A percentile compares a stretch with the other conserved stretches of the same genome.
Conservation (phyloP, 139 green algal species). For the Yamagishiella unicocca region DNA sequence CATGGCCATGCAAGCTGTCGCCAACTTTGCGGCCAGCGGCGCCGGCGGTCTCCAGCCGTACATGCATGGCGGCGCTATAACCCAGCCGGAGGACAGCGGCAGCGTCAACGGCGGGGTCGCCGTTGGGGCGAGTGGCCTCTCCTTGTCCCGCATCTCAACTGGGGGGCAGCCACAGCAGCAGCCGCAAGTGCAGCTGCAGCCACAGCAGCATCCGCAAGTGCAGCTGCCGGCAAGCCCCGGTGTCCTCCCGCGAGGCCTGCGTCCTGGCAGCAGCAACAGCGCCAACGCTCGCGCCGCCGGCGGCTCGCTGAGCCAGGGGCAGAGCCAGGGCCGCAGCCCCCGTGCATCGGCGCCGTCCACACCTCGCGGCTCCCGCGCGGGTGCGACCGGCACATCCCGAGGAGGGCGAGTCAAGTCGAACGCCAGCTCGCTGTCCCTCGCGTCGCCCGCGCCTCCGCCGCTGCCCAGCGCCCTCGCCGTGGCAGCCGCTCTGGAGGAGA, state of each 20-base stretch:
- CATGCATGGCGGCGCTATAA: too few relatives aligned
- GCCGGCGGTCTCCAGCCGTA: too few relatives aligned
- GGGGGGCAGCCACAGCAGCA: background rate
- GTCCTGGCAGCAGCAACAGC: background rate
- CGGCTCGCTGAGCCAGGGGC: background rate
- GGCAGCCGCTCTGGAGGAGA: background rate
- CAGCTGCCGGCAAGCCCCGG: background rate
- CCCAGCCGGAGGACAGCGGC: too few relatives aligned
- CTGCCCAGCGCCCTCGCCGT: background rate
- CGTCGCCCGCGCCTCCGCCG: background rate
- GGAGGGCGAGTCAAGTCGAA: background rate
- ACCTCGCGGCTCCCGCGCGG: background rate
- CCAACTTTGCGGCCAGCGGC: too few relatives aligned
- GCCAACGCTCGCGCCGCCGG: background rate
- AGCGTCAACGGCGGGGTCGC: too few relatives aligned
- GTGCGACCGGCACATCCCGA: background rate
- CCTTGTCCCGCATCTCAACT: background rate
- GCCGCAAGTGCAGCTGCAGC: background rate
- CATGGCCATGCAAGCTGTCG: too few relatives aligned
- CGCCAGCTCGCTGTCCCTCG: background rate
- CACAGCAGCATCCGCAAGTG: background rate
- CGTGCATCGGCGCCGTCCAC: background rate
- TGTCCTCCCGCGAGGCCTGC: background rate
- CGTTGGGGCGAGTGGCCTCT: too few relatives aligned
- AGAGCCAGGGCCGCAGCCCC: constrained; percentile 3